These are phyloP conservation scores for Eimeria necatrix DNA, from an alignment of 169 alveolate species.

Conservation along the genomic window DNA sequence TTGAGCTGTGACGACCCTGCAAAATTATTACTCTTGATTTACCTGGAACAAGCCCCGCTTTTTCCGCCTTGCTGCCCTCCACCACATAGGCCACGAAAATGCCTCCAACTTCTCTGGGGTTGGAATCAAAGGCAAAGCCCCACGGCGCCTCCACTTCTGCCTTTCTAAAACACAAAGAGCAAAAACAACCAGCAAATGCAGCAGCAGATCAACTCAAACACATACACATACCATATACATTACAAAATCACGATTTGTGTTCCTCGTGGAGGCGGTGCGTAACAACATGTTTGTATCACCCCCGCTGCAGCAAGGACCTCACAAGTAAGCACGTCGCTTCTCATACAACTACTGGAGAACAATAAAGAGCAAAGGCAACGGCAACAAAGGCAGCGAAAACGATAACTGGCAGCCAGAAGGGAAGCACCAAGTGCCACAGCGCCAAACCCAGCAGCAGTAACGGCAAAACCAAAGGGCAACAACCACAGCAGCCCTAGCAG, in stretches of 20 bases:
- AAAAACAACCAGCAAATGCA: not conserved
- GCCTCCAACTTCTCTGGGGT: constrained; percentile 65
- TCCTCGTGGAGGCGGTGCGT: no score
- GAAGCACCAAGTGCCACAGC: not conserved
- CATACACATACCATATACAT: no score
- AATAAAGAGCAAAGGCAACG: not conserved
- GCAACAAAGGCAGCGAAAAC: not conserved
- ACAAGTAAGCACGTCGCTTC: no score
- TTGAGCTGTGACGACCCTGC: not conserved
- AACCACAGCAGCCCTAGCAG: constrained; percentile 42
- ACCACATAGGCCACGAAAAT: constrained; percentile 71
- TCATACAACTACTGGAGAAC: no score
- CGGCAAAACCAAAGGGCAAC: not conserved
- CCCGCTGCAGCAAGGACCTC: no score
- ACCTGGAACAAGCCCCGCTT: constrained; percentile 69
- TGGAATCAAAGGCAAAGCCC: constrained; percentile 76
- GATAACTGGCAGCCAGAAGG: not conserved
- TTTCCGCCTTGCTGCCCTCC: constrained; percentile 74
- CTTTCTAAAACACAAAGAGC: constrained; percentile 9
- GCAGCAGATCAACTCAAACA: not conserved
- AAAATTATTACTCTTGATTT: not conserved
- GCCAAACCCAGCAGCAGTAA: not conserved
- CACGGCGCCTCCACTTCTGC: constrained; percentile 65
- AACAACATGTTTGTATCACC: no score
- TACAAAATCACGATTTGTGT: no score